phyloP scores from a whole-genome alignment of 2,329 filamentous ascomycete genomes.

The Rosellinia necatrix region DNA sequence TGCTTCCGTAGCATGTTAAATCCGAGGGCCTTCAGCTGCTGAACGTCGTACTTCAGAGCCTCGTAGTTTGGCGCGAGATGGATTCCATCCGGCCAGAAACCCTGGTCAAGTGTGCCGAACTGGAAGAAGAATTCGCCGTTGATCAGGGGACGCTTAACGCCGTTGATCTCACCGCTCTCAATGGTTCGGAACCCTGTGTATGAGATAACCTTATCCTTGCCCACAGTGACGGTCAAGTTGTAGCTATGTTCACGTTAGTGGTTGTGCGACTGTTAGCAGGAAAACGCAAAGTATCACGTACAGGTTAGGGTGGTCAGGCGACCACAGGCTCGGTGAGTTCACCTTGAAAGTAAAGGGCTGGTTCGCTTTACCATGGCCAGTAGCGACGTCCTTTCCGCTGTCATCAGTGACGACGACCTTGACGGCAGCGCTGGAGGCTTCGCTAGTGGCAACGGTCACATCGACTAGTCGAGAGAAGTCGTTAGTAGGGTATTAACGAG shows the following conservation, averaged over 20 bases:
- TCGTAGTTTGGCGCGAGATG: slow-evolving; percentile 68
- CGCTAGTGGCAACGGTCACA: slow-evolving; percentile 55
- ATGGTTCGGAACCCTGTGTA: slow-evolving; percentile 74
- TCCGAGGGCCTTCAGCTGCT: slow-evolving; percentile 66
- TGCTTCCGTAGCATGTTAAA: slow-evolving; percentile 76
- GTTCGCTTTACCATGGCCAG: slow-evolving; percentile 51
- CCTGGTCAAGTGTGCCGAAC: slow-evolving; percentile 72
- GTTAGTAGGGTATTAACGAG: not conserved
- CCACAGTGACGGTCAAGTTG: slow-evolving; percentile 61
- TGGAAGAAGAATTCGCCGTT: slow-evolving; percentile 72
- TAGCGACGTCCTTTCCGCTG: slow-evolving; percentile 48
- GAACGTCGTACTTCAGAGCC: slow-evolving; percentile 69
- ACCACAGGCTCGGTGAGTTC: slow-evolving; percentile 63
- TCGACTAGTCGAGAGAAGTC: slow-evolving; percentile 48
- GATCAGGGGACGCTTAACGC: slow-evolving; percentile 63
- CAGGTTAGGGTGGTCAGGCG: slow-evolving; percentile 63
- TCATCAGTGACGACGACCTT: slow-evolving; percentile 44
- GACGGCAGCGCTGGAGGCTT: slow-evolving; percentile 32
- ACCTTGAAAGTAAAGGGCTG: slow-evolving; percentile 60
- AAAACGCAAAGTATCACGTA: slow-evolving; percentile 47
- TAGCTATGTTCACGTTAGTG: slow-evolving; percentile 40
- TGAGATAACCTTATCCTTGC: slow-evolving; percentile 60
- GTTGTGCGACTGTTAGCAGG: not conserved
- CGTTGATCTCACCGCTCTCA: slow-evolving; percentile 58
- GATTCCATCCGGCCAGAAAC: slow-evolving; percentile 73